Percentiles rank a stretch among this genome's conserved stretches.
Evolutionary conservation across 768 basidiomycete genomes (phyloP).

Genomic region (Leccinum incarnatum): DNA sequence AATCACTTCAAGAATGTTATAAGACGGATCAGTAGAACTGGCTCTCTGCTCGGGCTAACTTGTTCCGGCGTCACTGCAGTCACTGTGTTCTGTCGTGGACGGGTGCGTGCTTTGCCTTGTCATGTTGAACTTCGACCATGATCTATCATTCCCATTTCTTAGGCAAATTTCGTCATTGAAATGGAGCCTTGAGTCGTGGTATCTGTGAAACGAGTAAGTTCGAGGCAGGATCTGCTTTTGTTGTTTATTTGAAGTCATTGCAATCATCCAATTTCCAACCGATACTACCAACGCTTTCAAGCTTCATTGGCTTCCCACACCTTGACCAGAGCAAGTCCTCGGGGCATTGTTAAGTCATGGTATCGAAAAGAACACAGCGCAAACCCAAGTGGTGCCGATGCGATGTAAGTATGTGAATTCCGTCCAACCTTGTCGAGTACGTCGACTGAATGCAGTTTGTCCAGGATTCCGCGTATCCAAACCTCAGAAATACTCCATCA

Average conservation of each 20-base stretch:
- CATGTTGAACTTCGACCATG: not conserved
- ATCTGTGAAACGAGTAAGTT: slow-evolving; percentile 96
- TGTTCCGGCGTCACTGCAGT: not conserved
- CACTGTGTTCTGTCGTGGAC: slow-evolving; percentile 89
- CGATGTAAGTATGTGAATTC: slow-evolving; percentile 56
- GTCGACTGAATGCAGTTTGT: not conserved
- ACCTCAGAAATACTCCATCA: slow-evolving; percentile 98
- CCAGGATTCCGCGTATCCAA: slow-evolving; percentile 97
- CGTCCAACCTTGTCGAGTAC: not conserved
- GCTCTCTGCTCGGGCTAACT: slow-evolving; percentile 7
- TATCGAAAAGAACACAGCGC: slow-evolving; percentile 94
- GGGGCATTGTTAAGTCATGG: slow-evolving; percentile 95
- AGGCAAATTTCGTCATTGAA: slow-evolving; percentile 95
- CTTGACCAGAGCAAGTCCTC: slow-evolving; percentile 93
- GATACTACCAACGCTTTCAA: slow-evolving; percentile 99
- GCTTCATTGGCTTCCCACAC: slow-evolving; percentile 94
- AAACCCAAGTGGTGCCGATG: slow-evolving; percentile 97
- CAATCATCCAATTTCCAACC: slow-evolving; percentile 97
- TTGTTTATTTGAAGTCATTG: slow-evolving; percentile 83
- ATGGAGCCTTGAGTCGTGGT: slow-evolving; percentile 94
- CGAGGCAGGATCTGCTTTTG: not conserved
- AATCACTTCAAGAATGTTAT: slow-evolving; percentile 97
- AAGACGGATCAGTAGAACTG: slow-evolving; percentile 40
- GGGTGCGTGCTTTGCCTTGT: slow-evolving; percentile 51
- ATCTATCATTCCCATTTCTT: not conserved